Evolutionary conservation across 768 basidiomycete genomes (phyloP).

Genomic region (Kwoniella botswanensis): DNA sequence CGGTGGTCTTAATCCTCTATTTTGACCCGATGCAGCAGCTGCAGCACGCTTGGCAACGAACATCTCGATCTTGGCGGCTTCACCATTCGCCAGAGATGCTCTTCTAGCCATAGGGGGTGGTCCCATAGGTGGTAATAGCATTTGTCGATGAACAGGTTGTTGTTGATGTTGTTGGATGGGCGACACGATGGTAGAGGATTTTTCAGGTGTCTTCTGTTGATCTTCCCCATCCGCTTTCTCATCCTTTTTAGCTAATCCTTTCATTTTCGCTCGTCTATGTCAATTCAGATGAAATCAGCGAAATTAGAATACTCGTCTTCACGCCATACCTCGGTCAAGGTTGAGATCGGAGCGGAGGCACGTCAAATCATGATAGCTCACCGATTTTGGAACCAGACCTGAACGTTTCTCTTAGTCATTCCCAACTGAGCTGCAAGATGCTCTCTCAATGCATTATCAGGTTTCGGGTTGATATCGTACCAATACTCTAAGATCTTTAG

Average conservation of each 20-base stretch:
- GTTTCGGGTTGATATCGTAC: conserved; percentile 88
- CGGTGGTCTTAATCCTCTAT: conserved; percentile 10
- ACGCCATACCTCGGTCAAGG: too few species aligned
- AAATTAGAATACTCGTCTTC: too few species aligned
- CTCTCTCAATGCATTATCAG: conserved; percentile 75
- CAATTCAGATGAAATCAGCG: not conserved
- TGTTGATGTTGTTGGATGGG: not conserved
- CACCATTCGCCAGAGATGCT: conserved; percentile 47
- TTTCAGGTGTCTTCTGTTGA: conserved; percentile 23
- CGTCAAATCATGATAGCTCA: conserved; percentile 13
- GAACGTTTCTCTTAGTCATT: conserved; percentile 94
- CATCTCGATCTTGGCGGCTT: conserved; percentile 42
- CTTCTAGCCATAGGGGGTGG: conserved; percentile 38
- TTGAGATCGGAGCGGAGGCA: too few species aligned
- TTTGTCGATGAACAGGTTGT: not conserved
- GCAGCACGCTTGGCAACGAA: conserved; percentile 41
- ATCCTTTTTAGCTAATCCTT: conserved; percentile 41
- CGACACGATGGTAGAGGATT: conserved; percentile 2
- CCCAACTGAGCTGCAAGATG: conserved; percentile 78
- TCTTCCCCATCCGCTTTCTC: conserved; percentile 29
- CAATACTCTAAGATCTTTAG: conserved; percentile 85
- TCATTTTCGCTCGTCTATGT: conserved; percentile 48
- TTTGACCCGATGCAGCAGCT: conserved; percentile 12
- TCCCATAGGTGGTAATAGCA: conserved; percentile 29
- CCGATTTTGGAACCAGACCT: conserved; percentile 68